phyloP scores from a whole-genome alignment of 2,329 filamentous ascomycete species.

The Colletotrichum sojae region DNA sequence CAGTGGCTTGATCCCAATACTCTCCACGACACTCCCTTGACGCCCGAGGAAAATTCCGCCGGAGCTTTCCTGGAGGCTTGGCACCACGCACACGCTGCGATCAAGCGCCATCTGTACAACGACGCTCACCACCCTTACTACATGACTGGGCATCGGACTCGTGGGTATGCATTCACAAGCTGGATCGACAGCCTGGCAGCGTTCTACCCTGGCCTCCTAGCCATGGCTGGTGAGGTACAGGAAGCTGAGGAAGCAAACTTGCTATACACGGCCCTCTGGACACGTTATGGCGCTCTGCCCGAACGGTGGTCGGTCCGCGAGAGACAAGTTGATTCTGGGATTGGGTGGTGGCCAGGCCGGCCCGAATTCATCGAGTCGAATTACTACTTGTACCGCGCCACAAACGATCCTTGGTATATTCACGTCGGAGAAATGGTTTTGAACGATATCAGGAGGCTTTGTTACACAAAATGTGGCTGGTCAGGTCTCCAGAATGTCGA shows the following conservation, averaged over 20 bases:
- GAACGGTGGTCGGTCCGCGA: constrained; percentile 94
- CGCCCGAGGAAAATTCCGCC: constrained; percentile 77
- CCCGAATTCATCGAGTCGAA: constrained; percentile 98
- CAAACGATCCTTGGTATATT: constrained; percentile 95
- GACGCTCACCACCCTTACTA: constrained; percentile 92
- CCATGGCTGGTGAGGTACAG: constrained; percentile 88
- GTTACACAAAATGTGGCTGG: constrained; percentile 94
- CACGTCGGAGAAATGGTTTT: constrained; percentile 97
- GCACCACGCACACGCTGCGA: constrained; percentile 87
- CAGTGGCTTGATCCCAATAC: constrained; percentile 75
- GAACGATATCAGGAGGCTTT: constrained; percentile 87
- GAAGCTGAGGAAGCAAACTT: constrained; percentile 93
- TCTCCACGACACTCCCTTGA: constrained; percentile 69
- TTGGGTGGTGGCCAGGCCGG: constrained; percentile 95
- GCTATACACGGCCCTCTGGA: constrained; percentile 94
- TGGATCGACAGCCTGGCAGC: constrained; percentile 98
- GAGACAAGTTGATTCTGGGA: constrained; percentile 85
- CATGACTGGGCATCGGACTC: constrained; percentile 88
- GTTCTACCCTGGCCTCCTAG: constrained; percentile 92
- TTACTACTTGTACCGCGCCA: constrained; percentile 95
- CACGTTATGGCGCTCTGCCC: constrained; percentile 91
- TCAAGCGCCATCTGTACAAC: constrained; percentile 93
- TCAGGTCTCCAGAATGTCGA: constrained; percentile 87
- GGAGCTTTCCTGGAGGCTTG: constrained; percentile 86
- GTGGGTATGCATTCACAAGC: constrained; percentile 88